Evolutionary conservation across 257 asterid species (phyloP).

Genomic region (Linderniella brevidens): DNA sequence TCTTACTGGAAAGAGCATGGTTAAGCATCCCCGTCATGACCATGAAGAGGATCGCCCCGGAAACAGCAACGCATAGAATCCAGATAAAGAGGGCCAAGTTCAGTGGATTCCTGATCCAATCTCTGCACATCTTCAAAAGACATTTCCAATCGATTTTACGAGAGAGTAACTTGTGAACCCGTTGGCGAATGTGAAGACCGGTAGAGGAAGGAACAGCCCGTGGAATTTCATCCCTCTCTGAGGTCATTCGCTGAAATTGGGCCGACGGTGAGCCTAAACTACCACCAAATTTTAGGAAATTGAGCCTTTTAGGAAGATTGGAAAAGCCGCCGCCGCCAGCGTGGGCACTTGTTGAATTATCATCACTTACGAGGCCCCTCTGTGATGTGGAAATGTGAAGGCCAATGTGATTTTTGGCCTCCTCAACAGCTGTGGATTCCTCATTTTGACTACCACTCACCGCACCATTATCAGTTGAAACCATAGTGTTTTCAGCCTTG

Average conservation of each 20-base stretch:
- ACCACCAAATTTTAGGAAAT: conserved; percentile 37
- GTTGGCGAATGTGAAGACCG: conserved; percentile 71
- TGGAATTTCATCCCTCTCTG: conserved; percentile 46
- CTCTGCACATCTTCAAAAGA: conserved; percentile 36
- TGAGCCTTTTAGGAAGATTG: conserved; percentile 23
- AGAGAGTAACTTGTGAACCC: conserved; percentile 32
- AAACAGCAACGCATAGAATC: conserved; percentile 56
- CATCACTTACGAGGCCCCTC: conserved; percentile 33
- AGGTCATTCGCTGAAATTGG: conserved; percentile 48
- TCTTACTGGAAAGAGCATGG: conserved; percentile 52
- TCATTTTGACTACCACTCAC: too few relatives aligned
- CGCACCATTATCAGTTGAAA: too few relatives aligned
- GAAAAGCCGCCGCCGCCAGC: conserved; percentile 13
- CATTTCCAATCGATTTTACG: conserved; percentile 38
- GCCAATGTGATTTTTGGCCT: conserved; percentile 18
- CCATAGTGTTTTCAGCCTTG: too few relatives aligned
- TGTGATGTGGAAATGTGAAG: conserved; percentile 43
- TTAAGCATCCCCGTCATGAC: conserved; percentile 86
- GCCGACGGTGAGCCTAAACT: conserved; percentile 48
- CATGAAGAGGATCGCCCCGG: conserved; percentile 79
- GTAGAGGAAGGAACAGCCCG: conserved; percentile 60
- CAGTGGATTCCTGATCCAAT: conserved; percentile 65
- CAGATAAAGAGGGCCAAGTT: conserved; percentile 63
- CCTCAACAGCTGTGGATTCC: neutral
- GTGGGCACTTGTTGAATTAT: conserved; percentile 15